Evolutionary conservation across 2,329 filamentous ascomycete species (phyloP).

Genomic region (Mycosphaerella sp.): DNA sequence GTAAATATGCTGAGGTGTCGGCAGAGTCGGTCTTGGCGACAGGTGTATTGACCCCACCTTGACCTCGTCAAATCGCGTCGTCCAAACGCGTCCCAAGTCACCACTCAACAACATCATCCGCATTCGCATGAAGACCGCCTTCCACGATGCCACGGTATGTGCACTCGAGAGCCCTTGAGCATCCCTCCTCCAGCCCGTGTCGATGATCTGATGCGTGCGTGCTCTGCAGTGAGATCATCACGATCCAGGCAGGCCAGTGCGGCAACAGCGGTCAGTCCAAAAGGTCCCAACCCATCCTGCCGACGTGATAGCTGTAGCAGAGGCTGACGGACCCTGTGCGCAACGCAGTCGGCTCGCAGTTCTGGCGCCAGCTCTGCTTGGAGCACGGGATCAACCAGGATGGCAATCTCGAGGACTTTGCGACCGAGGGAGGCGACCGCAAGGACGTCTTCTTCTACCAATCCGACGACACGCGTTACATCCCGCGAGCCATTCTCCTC

Average conservation of each 20-base stretch:
- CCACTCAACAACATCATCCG: background rate
- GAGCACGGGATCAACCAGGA: constrained; percentile 98
- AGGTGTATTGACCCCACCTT: too few relatives aligned
- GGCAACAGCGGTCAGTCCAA: constrained; percentile 87
- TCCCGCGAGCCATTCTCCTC: constrained; percentile 89
- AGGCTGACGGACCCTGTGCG: constrained; percentile 9
- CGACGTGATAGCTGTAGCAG: too few relatives aligned
- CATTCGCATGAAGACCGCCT: background rate
- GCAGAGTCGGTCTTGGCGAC: too few relatives aligned
- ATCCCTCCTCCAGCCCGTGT: too few relatives aligned
- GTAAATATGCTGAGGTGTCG: too few relatives aligned
- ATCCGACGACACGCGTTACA: constrained; percentile 97
- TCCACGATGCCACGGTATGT: constrained; percentile 9
- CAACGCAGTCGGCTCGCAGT: constrained; percentile 78
- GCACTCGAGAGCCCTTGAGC: background rate
- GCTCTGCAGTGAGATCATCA: constrained; percentile 83
- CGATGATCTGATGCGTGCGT: background rate
- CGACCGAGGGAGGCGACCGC: constrained; percentile 92
- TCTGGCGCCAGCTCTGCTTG: constrained; percentile 97
- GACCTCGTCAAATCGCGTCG: constrained; percentile 4
- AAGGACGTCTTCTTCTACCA: constrained; percentile 99
- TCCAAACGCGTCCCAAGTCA: background rate
- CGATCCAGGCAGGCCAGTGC: constrained; percentile 97
- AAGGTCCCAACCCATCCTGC: background rate
- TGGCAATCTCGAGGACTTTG: constrained; percentile 95